Evolutionary conservation across 306 rosid genomes (phyloP), one percentile per base, ranked within the genome.

Genomic region (Benincasa hispida): DNA sequence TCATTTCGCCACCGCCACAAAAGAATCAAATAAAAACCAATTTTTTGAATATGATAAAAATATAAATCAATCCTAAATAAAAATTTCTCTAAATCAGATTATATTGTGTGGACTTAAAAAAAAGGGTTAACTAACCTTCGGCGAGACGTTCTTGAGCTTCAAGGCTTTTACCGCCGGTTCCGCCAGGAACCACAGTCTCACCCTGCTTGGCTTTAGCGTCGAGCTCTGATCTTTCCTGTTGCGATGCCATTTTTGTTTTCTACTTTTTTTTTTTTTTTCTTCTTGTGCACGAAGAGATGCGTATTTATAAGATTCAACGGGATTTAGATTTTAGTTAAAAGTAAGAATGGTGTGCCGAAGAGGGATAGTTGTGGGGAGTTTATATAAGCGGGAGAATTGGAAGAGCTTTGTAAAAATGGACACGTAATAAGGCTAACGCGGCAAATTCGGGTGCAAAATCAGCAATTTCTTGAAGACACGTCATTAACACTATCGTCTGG

Each of bases 91-190:
- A n/a, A n/a, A n/a, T n/a, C n/a, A n/a, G n/a, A n/a, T n/a, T n/a
- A n/a, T n/a, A n/a, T n/a, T n/a, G n/a, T n/a, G n/a, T n/a, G n/a
- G n/a, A n/a, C n/a, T n/a, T n/a, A n/a, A n/a, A n/a, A n/a, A n/a
- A n/a, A n/a, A n/a, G n/a, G n/a, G n/a, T n/a, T n/a, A n/a, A n/a
- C n/a, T n/a, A 41, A 45, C 96, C 98, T 93, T 89, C 88, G 62
- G 95, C 97, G 15, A 93, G 97, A 75, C 85, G 90, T 50, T 91
- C 80, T 79, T 91, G 93, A 80, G 93, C 97, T 57, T 89, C 89
- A 39, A 93, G 88, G 80, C 83, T 91, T 78, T 93, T 86, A 34
- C 96, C 97, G 53, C 92, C 97, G 18, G 93, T 93, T 37, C 98
- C 98, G 34, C 91, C 90, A 15, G 96, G 93, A 21, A 91, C 82